Percentiles rank a stretch among this genome's conserved stretches.
Conservation (phyloP, 495 filamentous ascomycete species). For the Lentithecium fluviatile region DNA sequence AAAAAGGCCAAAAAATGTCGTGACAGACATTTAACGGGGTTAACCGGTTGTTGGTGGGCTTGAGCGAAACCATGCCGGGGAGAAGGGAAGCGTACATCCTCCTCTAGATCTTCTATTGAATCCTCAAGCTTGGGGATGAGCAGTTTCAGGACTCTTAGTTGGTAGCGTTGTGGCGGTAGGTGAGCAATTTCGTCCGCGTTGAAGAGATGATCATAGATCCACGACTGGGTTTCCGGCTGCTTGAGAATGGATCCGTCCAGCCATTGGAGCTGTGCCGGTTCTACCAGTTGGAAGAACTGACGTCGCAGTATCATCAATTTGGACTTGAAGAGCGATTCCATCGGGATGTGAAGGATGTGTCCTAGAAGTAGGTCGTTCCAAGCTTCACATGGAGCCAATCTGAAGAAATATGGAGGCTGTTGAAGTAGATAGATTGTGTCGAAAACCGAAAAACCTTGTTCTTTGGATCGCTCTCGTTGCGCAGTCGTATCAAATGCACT, state of each 20-base stretch:
- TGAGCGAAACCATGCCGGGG: conserved; percentile 8
- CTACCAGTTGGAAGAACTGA: conserved; percentile 68
- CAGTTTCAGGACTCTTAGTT: conserved; percentile 68
- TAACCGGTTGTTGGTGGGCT: too few species aligned
- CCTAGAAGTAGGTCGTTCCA: neutral
- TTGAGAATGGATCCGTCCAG: conserved; percentile 55
- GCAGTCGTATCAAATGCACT: too few species aligned
- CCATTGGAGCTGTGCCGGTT: conserved; percentile 56
- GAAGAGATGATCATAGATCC: conserved; percentile 65
- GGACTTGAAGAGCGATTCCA: conserved; percentile 18
- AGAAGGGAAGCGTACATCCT: conserved; percentile 66
- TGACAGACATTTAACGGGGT: neutral
- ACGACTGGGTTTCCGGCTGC: conserved; percentile 55
- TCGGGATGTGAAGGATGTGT: neutral
- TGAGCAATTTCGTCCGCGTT: conserved; percentile 49
- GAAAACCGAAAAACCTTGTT: too few species aligned
- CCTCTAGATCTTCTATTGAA: conserved; percentile 70
- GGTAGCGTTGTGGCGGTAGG: conserved; percentile 65
- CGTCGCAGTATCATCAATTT: conserved; percentile 50
- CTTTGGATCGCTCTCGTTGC: too few species aligned
- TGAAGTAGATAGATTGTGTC: too few species aligned
- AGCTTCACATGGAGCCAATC: too few species aligned
- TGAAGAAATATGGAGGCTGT: too few species aligned
- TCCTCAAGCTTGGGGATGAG: conserved; percentile 65
- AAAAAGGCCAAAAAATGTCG: neutral